Conservation (phyloP, 163 green algal species). For the Scenedesmus sp. region DNA sequence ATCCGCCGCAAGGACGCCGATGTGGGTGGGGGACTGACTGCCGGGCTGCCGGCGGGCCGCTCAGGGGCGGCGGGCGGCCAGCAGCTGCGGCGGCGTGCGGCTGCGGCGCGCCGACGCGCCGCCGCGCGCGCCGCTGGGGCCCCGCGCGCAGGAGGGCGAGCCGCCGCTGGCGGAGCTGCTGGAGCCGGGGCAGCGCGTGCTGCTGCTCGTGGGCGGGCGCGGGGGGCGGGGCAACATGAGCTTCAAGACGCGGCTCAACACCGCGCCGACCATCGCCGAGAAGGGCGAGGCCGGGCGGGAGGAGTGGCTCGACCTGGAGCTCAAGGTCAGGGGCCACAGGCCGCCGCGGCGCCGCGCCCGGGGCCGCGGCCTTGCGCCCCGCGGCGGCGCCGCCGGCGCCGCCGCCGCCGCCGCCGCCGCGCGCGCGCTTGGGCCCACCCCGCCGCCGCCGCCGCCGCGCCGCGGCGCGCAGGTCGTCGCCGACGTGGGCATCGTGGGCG, state of each 20-base stretch:
- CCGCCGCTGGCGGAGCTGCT: conserved; percentile 83
- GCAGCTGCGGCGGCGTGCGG: background rate
- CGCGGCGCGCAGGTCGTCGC: too few relatives aligned
- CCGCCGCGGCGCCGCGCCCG: too few relatives aligned
- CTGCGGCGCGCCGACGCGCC: too few relatives aligned
- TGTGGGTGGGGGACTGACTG: background rate
- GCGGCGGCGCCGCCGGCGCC: background rate
- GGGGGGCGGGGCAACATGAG: conserved; percentile 93
- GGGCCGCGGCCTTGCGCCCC: background rate
- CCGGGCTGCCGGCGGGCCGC: too few relatives aligned
- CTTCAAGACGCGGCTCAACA: conserved; percentile 89
- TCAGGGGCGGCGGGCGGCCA: too few relatives aligned
- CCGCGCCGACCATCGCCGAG: conserved; percentile 82
- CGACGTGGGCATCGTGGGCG: conserved; percentile 97
- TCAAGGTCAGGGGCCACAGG: conserved; percentile 68
- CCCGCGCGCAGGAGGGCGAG: conserved; percentile 53
- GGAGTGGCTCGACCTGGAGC: conserved; percentile 88
- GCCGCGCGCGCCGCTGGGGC: too few relatives aligned
- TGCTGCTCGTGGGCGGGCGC: conserved; percentile 83
- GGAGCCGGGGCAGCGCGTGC: conserved; percentile 66
- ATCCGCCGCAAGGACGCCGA: conserved; percentile 68
- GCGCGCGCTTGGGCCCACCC: too few relatives aligned
- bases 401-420: too few relatives aligned
- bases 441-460: conserved; percentile 11
- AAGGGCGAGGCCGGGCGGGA: conserved; percentile 71